phyloP scores from a whole-genome alignment of 2,329 filamentous ascomycete genomes.

The Didymella pinodella region DNA sequence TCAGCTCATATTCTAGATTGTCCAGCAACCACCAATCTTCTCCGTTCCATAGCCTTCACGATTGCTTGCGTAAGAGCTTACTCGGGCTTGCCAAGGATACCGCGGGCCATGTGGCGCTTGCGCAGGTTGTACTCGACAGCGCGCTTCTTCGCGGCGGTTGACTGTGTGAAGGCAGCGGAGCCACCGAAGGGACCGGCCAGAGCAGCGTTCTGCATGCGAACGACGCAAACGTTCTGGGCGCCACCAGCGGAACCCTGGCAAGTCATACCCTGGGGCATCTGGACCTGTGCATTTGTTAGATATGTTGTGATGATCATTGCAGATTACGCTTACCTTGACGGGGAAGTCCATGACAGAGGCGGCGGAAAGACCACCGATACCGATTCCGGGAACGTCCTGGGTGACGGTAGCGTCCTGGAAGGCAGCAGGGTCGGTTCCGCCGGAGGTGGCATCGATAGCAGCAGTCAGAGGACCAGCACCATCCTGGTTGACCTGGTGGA shows the following conservation, averaged over 20 bases:
- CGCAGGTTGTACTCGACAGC: constrained; percentile 63
- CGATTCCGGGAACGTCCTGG: constrained; percentile 67
- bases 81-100: constrained; percentile 45
- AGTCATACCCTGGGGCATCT: constrained; percentile 73
- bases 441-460: constrained; percentile 68
- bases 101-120: constrained; percentile 49
- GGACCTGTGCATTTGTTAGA: constrained; percentile 50
- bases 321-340: constrained; percentile 53
- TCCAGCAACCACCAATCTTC: constrained; percentile 23
- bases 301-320: neutral
- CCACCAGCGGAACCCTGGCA: constrained; percentile 68
- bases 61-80: constrained; percentile 25
- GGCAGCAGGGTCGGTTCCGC: constrained; percentile 66
- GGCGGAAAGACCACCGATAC: constrained; percentile 65
- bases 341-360: constrained; percentile 71
- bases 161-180: constrained; percentile 71
- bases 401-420: constrained; percentile 68
- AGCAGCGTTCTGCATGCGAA: constrained; percentile 69
- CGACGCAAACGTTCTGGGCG: constrained; percentile 69
- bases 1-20: constrained; percentile 25
- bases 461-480: constrained; percentile 71
- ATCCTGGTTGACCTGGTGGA: constrained; percentile 75
- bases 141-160: constrained; percentile 65
- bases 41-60: neutral
- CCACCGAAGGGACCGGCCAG: constrained; percentile 72